These are phyloP conservation scores for Calonectria multiphialidica DNA, from an alignment of 2,329 filamentous ascomycete genomes.

Conservation along the genomic window DNA sequence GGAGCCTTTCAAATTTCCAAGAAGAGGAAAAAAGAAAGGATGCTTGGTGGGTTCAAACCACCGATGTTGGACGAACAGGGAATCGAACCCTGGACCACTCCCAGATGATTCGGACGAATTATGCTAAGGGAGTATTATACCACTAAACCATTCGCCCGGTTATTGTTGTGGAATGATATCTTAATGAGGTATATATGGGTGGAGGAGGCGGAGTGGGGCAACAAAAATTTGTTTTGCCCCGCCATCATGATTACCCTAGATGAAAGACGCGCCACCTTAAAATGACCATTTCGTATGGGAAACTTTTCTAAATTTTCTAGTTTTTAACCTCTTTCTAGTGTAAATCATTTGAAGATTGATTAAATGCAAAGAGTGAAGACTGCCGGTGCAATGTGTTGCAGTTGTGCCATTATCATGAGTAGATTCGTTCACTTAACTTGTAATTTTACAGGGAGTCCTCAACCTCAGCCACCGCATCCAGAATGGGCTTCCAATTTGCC, in stretches of 20 bases:
- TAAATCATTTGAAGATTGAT: not conserved
- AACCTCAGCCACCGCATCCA: conserved; percentile 57
- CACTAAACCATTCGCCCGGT: conserved; percentile 45
- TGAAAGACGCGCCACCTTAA: not conserved
- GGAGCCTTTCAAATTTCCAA: not conserved
- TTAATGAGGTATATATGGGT: not conserved
- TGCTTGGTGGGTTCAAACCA: conserved; percentile 30
- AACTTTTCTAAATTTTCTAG: no score
- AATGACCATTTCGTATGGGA: not conserved
- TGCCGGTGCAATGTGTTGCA: not conserved
- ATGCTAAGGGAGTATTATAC: conserved; percentile 46
- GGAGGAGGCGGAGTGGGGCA: not conserved
- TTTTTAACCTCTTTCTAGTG: no score
- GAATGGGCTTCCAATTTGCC: conserved; percentile 62
- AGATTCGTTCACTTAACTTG: not conserved
- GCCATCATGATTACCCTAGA: conserved; percentile 13
- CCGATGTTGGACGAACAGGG: conserved; percentile 42
- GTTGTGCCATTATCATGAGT: not conserved
- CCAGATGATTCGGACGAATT: conserved; percentile 38
- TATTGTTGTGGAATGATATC: not conserved
- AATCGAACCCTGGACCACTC: conserved; percentile 46
- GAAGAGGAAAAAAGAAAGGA: conserved; percentile 16
- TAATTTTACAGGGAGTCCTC: conserved; percentile 48
- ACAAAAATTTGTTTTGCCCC: not conserved
- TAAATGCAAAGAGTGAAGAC: not conserved